Evolutionary conservation across 768 basidiomycete genomes (phyloP), one percentile per base, ranked within the genome.

Genomic region (Collybia sordida): DNA sequence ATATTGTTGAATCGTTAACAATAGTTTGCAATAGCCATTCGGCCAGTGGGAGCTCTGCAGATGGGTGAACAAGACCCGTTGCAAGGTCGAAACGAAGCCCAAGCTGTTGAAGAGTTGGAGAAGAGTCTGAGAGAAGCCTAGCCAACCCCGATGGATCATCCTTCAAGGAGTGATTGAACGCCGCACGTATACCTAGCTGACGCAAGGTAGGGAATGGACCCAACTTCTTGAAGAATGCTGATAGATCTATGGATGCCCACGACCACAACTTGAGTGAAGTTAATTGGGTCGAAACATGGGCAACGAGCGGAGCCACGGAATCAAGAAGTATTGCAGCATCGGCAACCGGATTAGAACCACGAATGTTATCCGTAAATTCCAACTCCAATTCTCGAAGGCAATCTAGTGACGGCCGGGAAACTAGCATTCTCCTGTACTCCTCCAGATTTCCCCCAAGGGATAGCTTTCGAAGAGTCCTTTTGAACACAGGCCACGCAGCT

Each of bases 231-330:
- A 79, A 75, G 43, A 78, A 67, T 1, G 54, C 41, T 3, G 76
- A 75, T 14, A 80, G 61, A 47, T 78, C 73, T 5, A 71, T 51
- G 0, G 66, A 61, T 2, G 68, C 65, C 71, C 70, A 75, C 3
- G 73, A 76, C 60, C 68, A 70, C 8, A 78, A 53, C 28, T 59
- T 66, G 39, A 80, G 53, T 1, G 59, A 57, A 21, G 62, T 54
- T 14, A 80, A 59, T 25, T 68, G 69, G 1, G 65, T 56, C 2
- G 64, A 59, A 1, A 77, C 60, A 12, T 52, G 49, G 36, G 73
- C 72, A 40, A 79, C 59, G 51, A 78, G 75, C 2, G 75, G 73
- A 1, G 68, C 69, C 27, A 80, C 57, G 5, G 59, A 56, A 15
- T 65, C 52, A 19, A 63, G 54, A 8, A 75, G 58, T 27, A 64